A percentile compares a stretch with the other conserved stretches of the same genome.
Evolutionary conservation across 805 yeast species (phyloP).

Genomic region (Starmerella scarabaei): DNA sequence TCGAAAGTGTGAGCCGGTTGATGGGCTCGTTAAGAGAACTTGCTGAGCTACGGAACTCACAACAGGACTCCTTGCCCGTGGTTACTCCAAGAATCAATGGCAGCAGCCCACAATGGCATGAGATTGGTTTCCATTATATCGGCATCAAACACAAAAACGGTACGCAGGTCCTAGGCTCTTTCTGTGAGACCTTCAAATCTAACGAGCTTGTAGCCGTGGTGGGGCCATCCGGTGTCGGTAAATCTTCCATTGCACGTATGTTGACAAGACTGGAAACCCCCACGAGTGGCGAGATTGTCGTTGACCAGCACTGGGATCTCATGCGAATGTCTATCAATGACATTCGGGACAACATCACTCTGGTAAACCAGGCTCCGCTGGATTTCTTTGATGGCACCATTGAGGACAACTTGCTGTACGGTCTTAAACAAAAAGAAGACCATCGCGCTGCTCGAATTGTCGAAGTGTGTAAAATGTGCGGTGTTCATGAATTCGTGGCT

Average conservation of each 20-base stretch:
- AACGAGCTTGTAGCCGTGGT: conserved; percentile 52
- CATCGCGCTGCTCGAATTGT: background rate
- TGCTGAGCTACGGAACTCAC: background rate
- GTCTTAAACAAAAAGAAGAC: conserved; percentile 1
- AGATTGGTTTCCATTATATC: conserved; percentile 8
- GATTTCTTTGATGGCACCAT: conserved; percentile 61
- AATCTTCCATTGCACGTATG: conserved; percentile 58
- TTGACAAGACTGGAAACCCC: conserved; percentile 42
- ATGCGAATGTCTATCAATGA: conserved; percentile 33
- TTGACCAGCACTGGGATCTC: conserved; percentile 38
- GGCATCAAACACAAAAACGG: conserved; percentile 15
- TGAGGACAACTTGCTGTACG: conserved; percentile 42
- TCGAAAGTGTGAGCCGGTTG: conserved; percentile 27
- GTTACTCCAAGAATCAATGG: background rate
- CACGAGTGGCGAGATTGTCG: conserved; percentile 29
- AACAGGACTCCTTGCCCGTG: background rate
- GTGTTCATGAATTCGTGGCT: conserved; percentile 42
- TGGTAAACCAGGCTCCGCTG: conserved; percentile 64
- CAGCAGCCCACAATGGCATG: conserved; percentile 5
- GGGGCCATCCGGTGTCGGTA: conserved; percentile 88
- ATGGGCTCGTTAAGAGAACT: conserved; percentile 3
- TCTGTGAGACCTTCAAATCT: conserved; percentile 33
- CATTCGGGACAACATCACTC: conserved; percentile 42
- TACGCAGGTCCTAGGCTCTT: conserved; percentile 29
- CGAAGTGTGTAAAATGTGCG: conserved; percentile 32